Conservation (phyloP, 495 filamentous ascomycete genomes). For the Echria macrotheca region DNA sequence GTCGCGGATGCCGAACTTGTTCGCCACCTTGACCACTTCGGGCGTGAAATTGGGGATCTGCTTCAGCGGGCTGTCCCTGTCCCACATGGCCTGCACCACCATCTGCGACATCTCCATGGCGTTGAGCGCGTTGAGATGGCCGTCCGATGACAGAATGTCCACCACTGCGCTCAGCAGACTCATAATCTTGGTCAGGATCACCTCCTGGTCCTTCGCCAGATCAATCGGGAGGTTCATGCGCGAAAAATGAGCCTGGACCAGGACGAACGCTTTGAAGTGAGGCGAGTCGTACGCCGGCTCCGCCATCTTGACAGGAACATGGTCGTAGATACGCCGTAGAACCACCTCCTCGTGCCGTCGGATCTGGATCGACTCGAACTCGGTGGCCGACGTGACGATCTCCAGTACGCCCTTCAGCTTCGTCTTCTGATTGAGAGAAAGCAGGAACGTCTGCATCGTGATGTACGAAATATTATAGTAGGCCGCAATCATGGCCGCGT, state of each 20-base stretch:
- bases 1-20: conserved; percentile 75
- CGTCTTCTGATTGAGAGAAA: conserved; percentile 81
- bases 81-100: conserved; percentile 99
- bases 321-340: conserved; percentile 88
- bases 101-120: conserved; percentile 99
- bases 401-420: conserved; percentile 96
- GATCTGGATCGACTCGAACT: conserved; percentile 94
- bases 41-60: conserved; percentile 94
- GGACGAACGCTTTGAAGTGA: conserved; percentile 95
- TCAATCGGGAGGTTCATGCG: conserved; percentile 93
- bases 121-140: conserved; percentile 92
- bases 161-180: conserved; percentile 87
- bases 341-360: conserved; percentile 86
- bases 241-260: conserved; percentile 96
- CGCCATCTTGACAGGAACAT: conserved; percentile 90
- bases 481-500: conserved; percentile 94
- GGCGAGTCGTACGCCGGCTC: conserved; percentile 82
- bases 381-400: conserved; percentile 93
- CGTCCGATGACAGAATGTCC: conserved; percentile 92
- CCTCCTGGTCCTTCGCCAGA: conserved; percentile 93
- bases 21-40: conserved; percentile 75
- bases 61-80: conserved; percentile 91
- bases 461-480: conserved; percentile 99
- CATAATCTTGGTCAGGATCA: conserved; percentile 78
- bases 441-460: conserved; percentile 98